Conservation (phyloP, 2,329 filamentous ascomycete species). For the Huntiella decipiens region DNA sequence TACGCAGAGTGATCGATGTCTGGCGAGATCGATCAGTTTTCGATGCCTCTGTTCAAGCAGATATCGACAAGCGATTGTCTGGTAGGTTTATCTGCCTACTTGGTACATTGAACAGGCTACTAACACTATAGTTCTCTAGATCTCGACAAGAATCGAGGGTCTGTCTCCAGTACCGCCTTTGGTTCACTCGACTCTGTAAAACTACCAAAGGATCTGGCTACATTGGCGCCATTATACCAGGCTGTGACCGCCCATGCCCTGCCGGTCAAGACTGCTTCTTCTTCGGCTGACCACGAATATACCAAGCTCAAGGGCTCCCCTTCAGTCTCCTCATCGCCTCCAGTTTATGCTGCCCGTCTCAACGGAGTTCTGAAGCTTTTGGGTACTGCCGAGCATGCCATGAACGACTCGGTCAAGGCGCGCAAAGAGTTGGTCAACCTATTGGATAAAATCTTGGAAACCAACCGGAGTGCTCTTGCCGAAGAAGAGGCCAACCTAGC, state of each 20-base stretch:
- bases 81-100: conserved; percentile 32
- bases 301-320: conserved; percentile 61
- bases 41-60: conserved; percentile 56
- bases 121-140: conserved; percentile 24
- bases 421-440: conserved; percentile 58
- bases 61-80: conserved; percentile 60
- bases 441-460: conserved; percentile 63
- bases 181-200: conserved; percentile 33
- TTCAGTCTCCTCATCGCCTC: conserved; percentile 53
- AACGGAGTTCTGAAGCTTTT: conserved; percentile 79
- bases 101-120: neutral
- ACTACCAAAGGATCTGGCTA: conserved; percentile 57
- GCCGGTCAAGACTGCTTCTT: conserved; percentile 45
- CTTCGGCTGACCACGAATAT: conserved; percentile 62
- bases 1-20: conserved; percentile 79
- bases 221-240: conserved; percentile 56
- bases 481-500: conserved; percentile 49
- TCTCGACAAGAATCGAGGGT: conserved; percentile 41
- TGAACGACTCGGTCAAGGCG: conserved; percentile 76
- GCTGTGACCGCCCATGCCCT: conserved; percentile 54
- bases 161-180: conserved; percentile 28
- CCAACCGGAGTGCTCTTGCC: conserved; percentile 49
- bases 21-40: conserved; percentile 83
- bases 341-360: conserved; percentile 78
- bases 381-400: conserved; percentile 71